Conservation (phyloP, 179 eudicot genomes). For the Actinidia arguta region DNA sequence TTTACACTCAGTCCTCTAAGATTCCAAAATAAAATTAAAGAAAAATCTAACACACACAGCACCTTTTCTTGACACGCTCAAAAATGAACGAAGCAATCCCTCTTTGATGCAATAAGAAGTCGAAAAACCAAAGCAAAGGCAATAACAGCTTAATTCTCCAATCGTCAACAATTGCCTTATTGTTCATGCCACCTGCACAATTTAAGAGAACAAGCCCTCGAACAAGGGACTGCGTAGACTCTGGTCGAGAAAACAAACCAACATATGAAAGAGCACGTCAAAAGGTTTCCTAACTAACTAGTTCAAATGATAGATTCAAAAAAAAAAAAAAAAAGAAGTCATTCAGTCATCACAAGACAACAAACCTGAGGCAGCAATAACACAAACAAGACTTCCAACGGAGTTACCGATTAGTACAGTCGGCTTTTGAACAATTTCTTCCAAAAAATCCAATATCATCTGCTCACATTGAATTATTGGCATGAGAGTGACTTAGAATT, state of each 20-base stretch:
- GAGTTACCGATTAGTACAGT: slow-evolving; percentile 89
- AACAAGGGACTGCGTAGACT: slow-evolving; percentile 54
- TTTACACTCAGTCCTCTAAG: slow-evolving; percentile 2
- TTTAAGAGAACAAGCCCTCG: slow-evolving; percentile 83
- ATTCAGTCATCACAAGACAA: not conserved
- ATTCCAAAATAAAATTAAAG: not conserved
- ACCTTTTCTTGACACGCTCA: slow-evolving; percentile 74
- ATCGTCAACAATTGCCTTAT: slow-evolving; percentile 95
- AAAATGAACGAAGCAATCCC: slow-evolving; percentile 80
- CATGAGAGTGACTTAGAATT: not conserved
- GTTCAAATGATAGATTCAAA: not conserved
- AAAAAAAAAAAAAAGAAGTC: not conserved
- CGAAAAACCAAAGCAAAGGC: slow-evolving; percentile 83
- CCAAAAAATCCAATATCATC: slow-evolving; percentile 86
- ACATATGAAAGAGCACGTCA: not conserved
- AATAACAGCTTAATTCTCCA: slow-evolving; percentile 88
- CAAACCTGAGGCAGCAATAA: slow-evolving; percentile 84
- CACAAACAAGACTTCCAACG: slow-evolving; percentile 96
- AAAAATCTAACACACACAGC: not conserved
- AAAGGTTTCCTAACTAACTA: not conserved
- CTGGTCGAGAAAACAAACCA: slow-evolving; percentile 36
- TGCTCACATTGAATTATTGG: slow-evolving; percentile 49
- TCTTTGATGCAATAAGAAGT: slow-evolving; percentile 79
- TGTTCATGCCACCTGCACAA: slow-evolving; percentile 99
- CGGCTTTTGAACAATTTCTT: slow-evolving; percentile 78